phyloP scores from a whole-genome alignment of 192 early-diverging fungal species.

The Podila verticillata region DNA sequence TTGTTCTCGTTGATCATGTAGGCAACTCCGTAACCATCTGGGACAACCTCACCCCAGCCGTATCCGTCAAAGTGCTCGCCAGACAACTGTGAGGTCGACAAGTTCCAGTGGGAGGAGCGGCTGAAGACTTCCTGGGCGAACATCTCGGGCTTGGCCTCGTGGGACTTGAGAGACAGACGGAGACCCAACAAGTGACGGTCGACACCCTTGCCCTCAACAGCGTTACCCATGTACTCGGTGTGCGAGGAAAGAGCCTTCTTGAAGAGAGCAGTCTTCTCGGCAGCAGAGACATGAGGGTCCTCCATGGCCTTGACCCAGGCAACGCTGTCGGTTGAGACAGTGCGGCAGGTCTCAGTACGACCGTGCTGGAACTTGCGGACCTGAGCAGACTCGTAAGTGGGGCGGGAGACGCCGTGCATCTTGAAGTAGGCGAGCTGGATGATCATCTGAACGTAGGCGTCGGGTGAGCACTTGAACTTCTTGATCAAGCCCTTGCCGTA shows the following conservation, averaged over 20 bases:
- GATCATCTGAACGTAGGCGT: slow-evolving; percentile 89
- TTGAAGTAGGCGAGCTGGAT: slow-evolving; percentile 97
- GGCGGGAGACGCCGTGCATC: slow-evolving; percentile 76
- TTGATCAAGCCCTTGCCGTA: slow-evolving; percentile 98
- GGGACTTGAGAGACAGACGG: slow-evolving; percentile 74
- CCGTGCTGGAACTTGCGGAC: slow-evolving; percentile 93
- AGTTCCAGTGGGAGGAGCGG: slow-evolving; percentile 86
- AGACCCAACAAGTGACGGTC: slow-evolving; percentile 95
- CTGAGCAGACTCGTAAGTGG: slow-evolving; percentile 95
- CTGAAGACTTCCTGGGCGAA: slow-evolving; percentile 89
- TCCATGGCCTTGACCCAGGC: slow-evolving; percentile 92
- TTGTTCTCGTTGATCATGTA: slow-evolving; percentile 86
- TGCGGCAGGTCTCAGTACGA: slow-evolving; percentile 93
- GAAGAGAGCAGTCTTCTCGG: slow-evolving; percentile 74
- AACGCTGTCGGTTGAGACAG: slow-evolving; percentile 77
- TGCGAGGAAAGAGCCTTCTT: slow-evolving; percentile 83
- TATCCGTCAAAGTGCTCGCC: slow-evolving; percentile 95
- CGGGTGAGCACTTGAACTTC: slow-evolving; percentile 78
- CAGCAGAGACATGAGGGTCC: slow-evolving; percentile 55
- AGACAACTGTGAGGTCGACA: slow-evolving; percentile 92
- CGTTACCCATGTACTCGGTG: slow-evolving; percentile 80
- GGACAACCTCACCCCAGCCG: slow-evolving; percentile 88
- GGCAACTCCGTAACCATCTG: slow-evolving; percentile 92
- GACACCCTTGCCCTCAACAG: slow-evolving; percentile 85
- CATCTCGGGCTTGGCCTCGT: slow-evolving; percentile 83